Evolutionary conservation across 768 basidiomycete genomes (phyloP), one percentile per base, ranked within the genome.

Genomic region (Pleurotus djamor): DNA sequence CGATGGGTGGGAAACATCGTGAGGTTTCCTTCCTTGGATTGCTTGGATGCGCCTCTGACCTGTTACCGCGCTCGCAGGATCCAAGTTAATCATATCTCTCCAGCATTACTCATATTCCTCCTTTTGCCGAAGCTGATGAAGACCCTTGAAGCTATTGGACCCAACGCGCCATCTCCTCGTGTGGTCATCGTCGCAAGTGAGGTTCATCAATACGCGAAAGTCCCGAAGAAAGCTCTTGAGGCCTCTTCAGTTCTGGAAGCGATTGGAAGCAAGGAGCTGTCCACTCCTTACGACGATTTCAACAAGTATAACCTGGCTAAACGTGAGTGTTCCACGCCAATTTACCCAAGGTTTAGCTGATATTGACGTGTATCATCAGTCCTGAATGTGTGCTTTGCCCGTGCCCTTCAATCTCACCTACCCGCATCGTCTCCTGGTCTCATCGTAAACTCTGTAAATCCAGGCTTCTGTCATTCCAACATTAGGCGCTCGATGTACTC

Each of bases 1-100:
- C 0, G 76, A 83, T 64, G 82, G 78, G 5, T 84, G 79, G 79
- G 83, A 84, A 60, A 52, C 67, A 7, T 67, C 62, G 83, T 83
- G 48, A 4, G 73, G 1, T 17, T 47, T 43, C n/a, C 41, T 43
- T 43, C 64, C 7, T 3, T 52, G 17, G 4, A 35, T 51, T 38
- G 13, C 41, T 10, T 16, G 21, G 3, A 4, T 33, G 12, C 38
- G 4, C 10, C n/a, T 4, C 32, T 47, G 32, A 35, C 34, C 38
- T 41, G 38, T 21, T 7, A 32, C 32, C 14, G 45, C 16, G 32
- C 10, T 13, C 45, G 4, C 47, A 85, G 83, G 8, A 57, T 83
- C 0, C 82, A 84, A 61, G 75, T 81, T 38, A 83, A 84, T 64
- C 61, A 74, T 63, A 66, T 85, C 8, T 68, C 78, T 0, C 72